A percentile compares a stretch with the other conserved stretches of the same genome.
Conservation (phyloP, 768 basidiomycete species). For the Lactarius hatsudake region DNA sequence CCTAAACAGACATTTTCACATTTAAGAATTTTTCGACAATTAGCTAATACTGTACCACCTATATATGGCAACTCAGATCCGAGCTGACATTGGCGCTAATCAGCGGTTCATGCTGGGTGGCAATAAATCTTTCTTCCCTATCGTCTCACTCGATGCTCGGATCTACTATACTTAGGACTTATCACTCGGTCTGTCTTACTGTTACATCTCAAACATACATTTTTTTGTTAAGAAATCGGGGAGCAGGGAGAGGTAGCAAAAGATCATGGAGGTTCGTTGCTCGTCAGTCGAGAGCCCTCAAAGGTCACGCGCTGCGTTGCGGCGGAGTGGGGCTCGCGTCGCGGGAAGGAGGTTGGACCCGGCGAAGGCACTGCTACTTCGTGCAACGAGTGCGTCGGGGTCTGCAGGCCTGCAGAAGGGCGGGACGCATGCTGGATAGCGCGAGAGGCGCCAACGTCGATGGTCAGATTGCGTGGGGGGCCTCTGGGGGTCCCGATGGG, state of each 20-base stretch:
- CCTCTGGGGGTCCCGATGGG: neutral
- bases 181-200: neutral
- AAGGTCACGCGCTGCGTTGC: neutral
- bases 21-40: too few species aligned
- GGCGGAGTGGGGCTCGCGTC: neutral
- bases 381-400: neutral
- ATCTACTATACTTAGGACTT: neutral
- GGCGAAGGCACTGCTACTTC: neutral
- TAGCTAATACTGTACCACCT: too few species aligned
- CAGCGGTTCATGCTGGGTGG: neutral
- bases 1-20: too few species aligned
- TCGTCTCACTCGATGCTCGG: neutral
- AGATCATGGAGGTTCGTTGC: neutral
- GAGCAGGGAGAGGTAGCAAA: neutral
- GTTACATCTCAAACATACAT: neutral
- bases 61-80: too few species aligned
- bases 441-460: neutral
- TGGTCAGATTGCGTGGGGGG: neutral
- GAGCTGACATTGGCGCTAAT: neutral
- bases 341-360: neutral
- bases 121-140: neutral
- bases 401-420: neutral
- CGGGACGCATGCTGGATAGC: neutral
- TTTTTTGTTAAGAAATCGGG: neutral
- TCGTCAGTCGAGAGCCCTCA: neutral